phyloP scores from a whole-genome alignment of 2,329 filamentous ascomycete species.

The Pseudocercospora crystallina region DNA sequence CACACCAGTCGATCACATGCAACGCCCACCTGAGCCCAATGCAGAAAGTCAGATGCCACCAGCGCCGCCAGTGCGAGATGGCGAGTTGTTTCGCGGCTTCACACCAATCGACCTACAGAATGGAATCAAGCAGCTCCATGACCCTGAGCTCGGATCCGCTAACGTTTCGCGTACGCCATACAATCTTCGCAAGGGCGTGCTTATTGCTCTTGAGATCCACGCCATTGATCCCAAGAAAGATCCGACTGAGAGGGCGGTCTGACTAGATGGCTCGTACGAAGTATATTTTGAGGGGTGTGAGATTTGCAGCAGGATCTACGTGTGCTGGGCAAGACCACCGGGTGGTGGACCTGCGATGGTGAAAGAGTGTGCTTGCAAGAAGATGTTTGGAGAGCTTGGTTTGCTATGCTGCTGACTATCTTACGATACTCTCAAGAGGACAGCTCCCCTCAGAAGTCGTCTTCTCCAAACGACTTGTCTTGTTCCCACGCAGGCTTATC shows the following conservation, averaged over 20 bases:
- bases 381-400: constrained; percentile 7
- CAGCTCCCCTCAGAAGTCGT: constrained; percentile 9
- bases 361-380: constrained; percentile 11
- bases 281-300: constrained; percentile 15
- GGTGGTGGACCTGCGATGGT: constrained; percentile 5
- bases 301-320: constrained; percentile 9
- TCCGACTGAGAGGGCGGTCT: constrained; percentile 9
- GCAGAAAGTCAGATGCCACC: neutral
- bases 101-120: constrained; percentile 28
- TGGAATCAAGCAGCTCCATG: constrained; percentile 22
- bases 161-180: constrained; percentile 31
- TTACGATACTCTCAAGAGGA: constrained; percentile 1
- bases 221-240: constrained; percentile 23
- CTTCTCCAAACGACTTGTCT: constrained; percentile 16
- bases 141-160: constrained; percentile 28
- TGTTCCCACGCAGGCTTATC: constrained; percentile 26
- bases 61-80: constrained; percentile 22
- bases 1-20: constrained; percentile 2
- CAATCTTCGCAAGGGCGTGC: constrained; percentile 27
- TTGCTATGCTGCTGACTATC: constrained; percentile 13
- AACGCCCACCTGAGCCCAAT: too few relatives aligned
- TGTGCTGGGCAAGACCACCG: constrained; percentile 5
- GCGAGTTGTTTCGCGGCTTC: constrained; percentile 31
- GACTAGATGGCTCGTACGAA: constrained; percentile 17
- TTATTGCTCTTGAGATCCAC: constrained; percentile 24